Evolutionary conservation across 805 yeast genomes (phyloP).

Genomic region (Kregervanrija delftensis): DNA sequence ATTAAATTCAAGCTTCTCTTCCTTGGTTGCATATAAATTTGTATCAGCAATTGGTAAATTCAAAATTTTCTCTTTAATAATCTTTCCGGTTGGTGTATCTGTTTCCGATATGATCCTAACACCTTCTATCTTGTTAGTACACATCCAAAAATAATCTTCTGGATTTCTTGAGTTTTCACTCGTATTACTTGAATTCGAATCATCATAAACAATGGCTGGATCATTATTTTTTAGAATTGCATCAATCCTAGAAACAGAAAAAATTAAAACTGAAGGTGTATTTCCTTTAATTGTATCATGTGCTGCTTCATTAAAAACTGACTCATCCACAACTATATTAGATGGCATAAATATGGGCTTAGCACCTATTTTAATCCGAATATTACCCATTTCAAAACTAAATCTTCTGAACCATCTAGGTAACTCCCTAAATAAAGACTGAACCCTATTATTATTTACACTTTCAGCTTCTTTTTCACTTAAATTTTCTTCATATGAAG

Average conservation of each 20-base stretch:
- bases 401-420: conserved; percentile 29
- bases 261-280: conserved; percentile 5
- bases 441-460: conserved; percentile 4
- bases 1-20: conserved; percentile 3
- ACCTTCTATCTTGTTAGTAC: neutral
- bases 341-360: conserved; percentile 15
- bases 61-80: conserved; percentile 1
- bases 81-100: neutral
- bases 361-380: conserved; percentile 12
- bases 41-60: conserved; percentile 4
- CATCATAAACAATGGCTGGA: neutral
- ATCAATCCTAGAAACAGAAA: conserved; percentile 1
- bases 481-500: neutral
- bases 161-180: conserved; percentile 3
- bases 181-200: conserved; percentile 1
- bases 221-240: neutral
- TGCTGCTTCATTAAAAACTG: neutral
- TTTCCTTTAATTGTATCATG: neutral
- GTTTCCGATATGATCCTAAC: conserved; percentile 1
- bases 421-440: conserved; percentile 20
- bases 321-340: conserved; percentile 7
- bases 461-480: neutral
- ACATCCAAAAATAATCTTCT: conserved; percentile 11
- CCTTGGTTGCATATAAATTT: conserved; percentile 7
- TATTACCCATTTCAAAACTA: conserved; percentile 13